These are phyloP conservation scores for Arthrobotrys iridis DNA, from an alignment of 2,329 filamentous ascomycete genomes.

Conservation along the genomic window DNA sequence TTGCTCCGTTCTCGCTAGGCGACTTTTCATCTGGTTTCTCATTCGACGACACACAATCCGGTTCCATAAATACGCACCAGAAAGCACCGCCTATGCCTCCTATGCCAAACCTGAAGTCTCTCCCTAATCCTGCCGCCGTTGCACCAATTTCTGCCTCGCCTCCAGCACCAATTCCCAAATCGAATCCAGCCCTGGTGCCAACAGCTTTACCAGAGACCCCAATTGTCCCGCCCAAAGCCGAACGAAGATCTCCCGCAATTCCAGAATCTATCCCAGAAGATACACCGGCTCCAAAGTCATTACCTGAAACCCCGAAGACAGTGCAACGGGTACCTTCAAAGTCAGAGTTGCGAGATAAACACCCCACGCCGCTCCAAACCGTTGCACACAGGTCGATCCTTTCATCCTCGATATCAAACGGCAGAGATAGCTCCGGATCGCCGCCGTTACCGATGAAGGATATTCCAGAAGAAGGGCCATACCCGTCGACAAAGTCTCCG, in stretches of 20 bases:
- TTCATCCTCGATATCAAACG: constrained; percentile 23
- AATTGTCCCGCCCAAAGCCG: constrained; percentile 28
- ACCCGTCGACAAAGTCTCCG: constrained; percentile 28
- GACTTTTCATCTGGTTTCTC: constrained; percentile 26
- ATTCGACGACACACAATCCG: constrained; percentile 17
- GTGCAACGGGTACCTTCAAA: constrained; percentile 40
- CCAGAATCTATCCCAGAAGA: constrained; percentile 16
- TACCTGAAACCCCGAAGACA: constrained; percentile 35
- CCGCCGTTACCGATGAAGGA: constrained; percentile 49
- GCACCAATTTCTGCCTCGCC: background rate
- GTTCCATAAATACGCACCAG: background rate
- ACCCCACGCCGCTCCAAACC: constrained; percentile 34
- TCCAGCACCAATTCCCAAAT: constrained; percentile 4
- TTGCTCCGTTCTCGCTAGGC: constrained; percentile 38
- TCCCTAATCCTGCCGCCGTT: background rate
- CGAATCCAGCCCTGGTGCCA: background rate
- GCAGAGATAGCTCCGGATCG: constrained; percentile 35
- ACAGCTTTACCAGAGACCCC: constrained; percentile 25
- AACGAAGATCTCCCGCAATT: constrained; percentile 26
- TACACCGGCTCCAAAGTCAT: background rate
- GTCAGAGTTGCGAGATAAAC: constrained; percentile 29
- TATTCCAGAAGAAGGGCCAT: constrained; percentile 50
- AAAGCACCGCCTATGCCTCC: constrained; percentile 20
- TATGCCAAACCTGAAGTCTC: constrained; percentile 8
- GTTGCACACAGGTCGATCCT: constrained; percentile 47